These are phyloP conservation scores for Porcisia hertigi DNA, from an alignment of 208 protist species.

Conservation along the genomic window DNA sequence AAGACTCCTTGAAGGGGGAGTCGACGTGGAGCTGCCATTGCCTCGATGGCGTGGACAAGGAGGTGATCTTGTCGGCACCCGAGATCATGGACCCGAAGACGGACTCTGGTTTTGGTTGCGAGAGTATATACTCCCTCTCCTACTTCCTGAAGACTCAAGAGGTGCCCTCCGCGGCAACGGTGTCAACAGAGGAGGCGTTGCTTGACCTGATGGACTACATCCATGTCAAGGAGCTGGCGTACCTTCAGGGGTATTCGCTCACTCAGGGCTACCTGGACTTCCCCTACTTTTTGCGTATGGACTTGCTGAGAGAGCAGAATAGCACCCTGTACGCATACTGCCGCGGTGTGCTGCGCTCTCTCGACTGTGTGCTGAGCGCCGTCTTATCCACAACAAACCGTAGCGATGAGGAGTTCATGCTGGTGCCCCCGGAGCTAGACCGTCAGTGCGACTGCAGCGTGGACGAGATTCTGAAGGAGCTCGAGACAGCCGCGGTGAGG, in stretches of 20 bases:
- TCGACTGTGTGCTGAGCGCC: slow-evolving; percentile 62
- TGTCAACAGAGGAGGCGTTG: slow-evolving; percentile 43
- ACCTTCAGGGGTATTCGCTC: slow-evolving; percentile 72
- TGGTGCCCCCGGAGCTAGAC: slow-evolving; percentile 59
- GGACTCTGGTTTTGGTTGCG: slow-evolving; percentile 72
- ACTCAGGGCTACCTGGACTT: slow-evolving; percentile 73
- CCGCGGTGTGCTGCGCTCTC: slow-evolving; percentile 57
- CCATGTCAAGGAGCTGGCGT: slow-evolving; percentile 65
- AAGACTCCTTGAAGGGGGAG: slow-evolving; percentile 33
- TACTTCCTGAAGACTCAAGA: slow-evolving; percentile 40
- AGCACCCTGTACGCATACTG: slow-evolving; percentile 68
- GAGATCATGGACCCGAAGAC: slow-evolving; percentile 91
- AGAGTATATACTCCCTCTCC: slow-evolving; percentile 50
- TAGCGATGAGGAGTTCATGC: slow-evolving; percentile 85
- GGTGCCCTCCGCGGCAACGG: slow-evolving; percentile 51
- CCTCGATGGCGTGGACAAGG: slow-evolving; percentile 63
- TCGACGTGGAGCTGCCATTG: slow-evolving; percentile 67
- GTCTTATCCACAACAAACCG: slow-evolving; percentile 74
- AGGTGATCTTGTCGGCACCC: slow-evolving; percentile 75
- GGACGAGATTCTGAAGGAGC: slow-evolving; percentile 61
- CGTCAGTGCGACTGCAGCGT: slow-evolving; percentile 47
- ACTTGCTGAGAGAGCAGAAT: slow-evolving; percentile 65
- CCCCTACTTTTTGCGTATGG: slow-evolving; percentile 74
- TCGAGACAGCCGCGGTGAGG: slow-evolving; percentile 54
- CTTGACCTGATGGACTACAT: slow-evolving; percentile 83